phyloP scores from a whole-genome alignment of 2,329 filamentous ascomycete species.

The Fusarium xylarioides region DNA sequence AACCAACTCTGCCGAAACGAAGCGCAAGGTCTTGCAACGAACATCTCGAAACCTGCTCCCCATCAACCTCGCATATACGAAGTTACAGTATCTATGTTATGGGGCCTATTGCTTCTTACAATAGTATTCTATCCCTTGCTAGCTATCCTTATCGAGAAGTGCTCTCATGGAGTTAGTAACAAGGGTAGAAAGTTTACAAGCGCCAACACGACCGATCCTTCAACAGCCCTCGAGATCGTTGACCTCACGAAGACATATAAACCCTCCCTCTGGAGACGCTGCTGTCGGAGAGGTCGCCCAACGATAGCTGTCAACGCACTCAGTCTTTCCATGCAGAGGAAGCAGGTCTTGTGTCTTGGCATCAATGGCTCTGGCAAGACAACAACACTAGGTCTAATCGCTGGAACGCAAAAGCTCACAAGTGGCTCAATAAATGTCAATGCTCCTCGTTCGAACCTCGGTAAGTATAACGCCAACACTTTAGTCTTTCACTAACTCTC shows the following conservation, averaged over 20 bases:
- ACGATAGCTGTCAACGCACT: background rate
- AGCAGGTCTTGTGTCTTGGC: slow-evolving; percentile 75
- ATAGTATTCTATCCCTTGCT: background rate
- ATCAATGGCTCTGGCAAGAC: slow-evolving; percentile 87
- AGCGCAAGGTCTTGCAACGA: background rate
- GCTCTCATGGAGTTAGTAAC: background rate
- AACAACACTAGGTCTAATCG: slow-evolving; percentile 82
- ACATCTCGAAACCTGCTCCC: background rate
- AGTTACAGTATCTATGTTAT: background rate
- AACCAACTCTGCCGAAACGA: background rate
- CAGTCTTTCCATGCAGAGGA: background rate
- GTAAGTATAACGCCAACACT: background rate
- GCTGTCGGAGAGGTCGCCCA: background rate
- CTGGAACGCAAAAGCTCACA: slow-evolving; percentile 66
- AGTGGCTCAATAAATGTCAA: background rate
- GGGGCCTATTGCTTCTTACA: background rate
- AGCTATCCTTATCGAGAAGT: background rate
- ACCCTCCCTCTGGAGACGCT: background rate
- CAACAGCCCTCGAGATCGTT: background rate
- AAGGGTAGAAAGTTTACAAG: background rate
- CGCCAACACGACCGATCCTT: background rate
- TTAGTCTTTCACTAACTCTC: background rate
- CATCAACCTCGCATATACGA: background rate
- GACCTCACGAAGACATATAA: background rate
- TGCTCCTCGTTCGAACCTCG: background rate